Base-by-base conservation (phyloP, 257 asterid genomes). In the Echium plantagineum region DNA sequence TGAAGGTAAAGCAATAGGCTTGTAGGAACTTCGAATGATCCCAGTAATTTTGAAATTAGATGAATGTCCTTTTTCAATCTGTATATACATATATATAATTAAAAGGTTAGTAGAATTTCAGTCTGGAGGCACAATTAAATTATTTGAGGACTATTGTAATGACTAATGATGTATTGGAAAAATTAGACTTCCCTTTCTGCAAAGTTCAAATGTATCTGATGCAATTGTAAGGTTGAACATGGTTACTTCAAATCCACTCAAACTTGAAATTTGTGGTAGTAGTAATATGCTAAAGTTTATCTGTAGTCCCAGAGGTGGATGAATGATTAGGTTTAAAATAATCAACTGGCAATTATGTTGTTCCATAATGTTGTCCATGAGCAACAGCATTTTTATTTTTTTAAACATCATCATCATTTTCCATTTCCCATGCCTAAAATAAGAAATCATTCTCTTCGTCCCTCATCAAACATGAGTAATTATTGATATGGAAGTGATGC, bases 21-120 rank as follows among this genome's bases (percentile, higher is more conserved):
- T 67, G 79, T 71, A 69, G 81, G 46, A 56, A 42, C 47, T 74
- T 65, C 8, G 30, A 78, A 31, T 58, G 68, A 71, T 72, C 49
- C 60, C 71, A 59, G 75, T 66, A 68, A 28, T 52, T n/a, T 8
- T 18, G 57, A 53, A 53, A 10, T 53, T 53, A 53, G 16, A 42
- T 42, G 24, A 8, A 19, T 12, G 57, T 19, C 57, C 22, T 13
- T 53, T 35, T 53, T n/a, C 19, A 53, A 53, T 53, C 57, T 53
- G 57, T 53, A 20, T 17, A 53, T 53, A 28, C 3, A 24, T 24
- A 24, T 24, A 20, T 53, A 19, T n/a, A n/a, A n/a, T 10, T 42
- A 42, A 10, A 21, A 18, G 5, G 15, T n/a, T 10, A 21, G 12
- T 53, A 53, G 57, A 18, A 8, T 53, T 28, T 12, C 16, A 42